These are phyloP conservation scores for Panaeolus cyanescens DNA, from an alignment of 768 basidiomycete species.

Conservation along the genomic window DNA sequence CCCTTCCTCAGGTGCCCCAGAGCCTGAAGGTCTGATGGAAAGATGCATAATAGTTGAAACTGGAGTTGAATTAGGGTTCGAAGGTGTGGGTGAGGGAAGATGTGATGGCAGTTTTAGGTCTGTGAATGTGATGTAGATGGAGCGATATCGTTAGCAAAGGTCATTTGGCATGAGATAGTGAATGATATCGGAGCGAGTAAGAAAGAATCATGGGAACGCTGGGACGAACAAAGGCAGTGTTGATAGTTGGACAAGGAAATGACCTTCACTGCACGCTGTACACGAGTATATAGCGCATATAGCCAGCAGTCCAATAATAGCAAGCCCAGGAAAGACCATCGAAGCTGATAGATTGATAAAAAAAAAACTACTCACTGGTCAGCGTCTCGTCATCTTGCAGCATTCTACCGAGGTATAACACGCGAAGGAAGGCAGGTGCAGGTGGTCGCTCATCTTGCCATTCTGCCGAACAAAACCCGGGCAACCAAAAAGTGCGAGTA, in stretches of 20 bases:
- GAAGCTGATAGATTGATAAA: constrained; percentile 6
- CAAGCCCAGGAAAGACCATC: constrained; percentile 1
- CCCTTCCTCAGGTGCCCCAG: constrained; percentile 48
- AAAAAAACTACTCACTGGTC: constrained; percentile 44
- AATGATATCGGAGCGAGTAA: background rate
- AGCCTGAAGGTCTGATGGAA: constrained; percentile 63
- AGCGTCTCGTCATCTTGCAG: constrained; percentile 85
- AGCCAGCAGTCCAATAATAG: constrained; percentile 5
- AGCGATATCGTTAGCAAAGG: background rate
- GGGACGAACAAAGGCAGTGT: background rate
- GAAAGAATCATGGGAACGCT: constrained; percentile 1
- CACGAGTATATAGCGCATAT: background rate
- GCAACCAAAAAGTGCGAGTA: too few relatives aligned
- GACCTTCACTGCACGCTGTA: background rate
- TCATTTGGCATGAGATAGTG: background rate
- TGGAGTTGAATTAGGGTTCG: constrained; percentile 18
- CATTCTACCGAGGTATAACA: constrained; percentile 77
- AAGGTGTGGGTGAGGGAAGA: constrained; percentile 19
- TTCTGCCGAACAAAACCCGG: constrained; percentile 37
- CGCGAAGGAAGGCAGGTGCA: constrained; percentile 73
- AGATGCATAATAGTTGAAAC: constrained; percentile 74
- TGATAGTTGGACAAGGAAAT: background rate
- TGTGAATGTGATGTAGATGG: constrained; percentile 17
- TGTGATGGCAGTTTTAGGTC: constrained; percentile 43
- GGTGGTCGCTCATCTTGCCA: constrained; percentile 82